Base-by-base conservation (phyloP, 2,329 filamentous ascomycete genomes). In the Huntiella omanensis region DNA sequence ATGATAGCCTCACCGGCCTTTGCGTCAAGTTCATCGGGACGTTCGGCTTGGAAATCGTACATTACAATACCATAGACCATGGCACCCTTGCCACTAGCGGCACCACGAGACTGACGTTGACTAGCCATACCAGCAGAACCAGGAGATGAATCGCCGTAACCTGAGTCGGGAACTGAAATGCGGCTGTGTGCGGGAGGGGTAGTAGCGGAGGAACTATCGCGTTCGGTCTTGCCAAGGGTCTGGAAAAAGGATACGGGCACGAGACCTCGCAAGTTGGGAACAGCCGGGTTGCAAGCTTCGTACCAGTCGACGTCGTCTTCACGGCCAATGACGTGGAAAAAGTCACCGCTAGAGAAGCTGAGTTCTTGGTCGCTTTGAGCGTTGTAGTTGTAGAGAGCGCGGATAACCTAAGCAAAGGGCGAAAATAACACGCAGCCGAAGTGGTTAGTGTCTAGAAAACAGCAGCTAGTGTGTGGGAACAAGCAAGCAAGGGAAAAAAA, bases 41-140 rank as follows among this genome's bases (percentile, higher is more conserved):
- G 70, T 63, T 96, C 88, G 1, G 91, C 91, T 54, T 83, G 77
- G 63, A 98, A 98, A 62, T 96, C 86, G 61, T 95, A 96, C 69
- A 92, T 83, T 54, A 98, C 91, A 49, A 95, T 80, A 51, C 91
- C 91, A 58, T 96, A 96, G 33, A 98, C 85, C 78, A 92, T 93
- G 43, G 85, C 85, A 2, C 63, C 62, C 54, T 66, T 65, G 16
- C 46, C 40, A 28, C 22, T 28, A 10, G 22, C 22, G 52, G 67
- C 59, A 2, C 65, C 64, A 53, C 70, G 70, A 49, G 71, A 72
- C 53, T 59, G 65, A 41, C 70, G 67, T 47, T 70, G 64, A 49
- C 61, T 47, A 32, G 43, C 39, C 34, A 49, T 45, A 15, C 50
- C 51, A 4, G 47, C 45, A 33, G 46, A 47, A 32, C 40, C 40